Conservation (phyloP, 129 eudicot species). For the Pittosporum tobira region DNA sequence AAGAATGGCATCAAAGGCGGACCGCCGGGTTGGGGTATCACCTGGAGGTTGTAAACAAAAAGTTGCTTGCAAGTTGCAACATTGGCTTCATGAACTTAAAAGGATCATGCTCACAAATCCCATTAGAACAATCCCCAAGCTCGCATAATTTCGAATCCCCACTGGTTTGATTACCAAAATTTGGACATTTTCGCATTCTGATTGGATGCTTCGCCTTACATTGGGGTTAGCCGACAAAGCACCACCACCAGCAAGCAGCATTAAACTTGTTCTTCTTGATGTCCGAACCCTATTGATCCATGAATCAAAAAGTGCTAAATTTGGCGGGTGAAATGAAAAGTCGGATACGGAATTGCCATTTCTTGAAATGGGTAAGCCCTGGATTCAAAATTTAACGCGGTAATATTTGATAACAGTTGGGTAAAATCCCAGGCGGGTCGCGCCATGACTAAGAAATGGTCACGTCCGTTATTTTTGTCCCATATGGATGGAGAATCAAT, state of each 20-base stretch:
- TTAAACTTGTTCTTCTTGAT: conserved; percentile 39
- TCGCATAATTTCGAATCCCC: conserved; percentile 45
- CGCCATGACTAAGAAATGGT: conserved; percentile 71
- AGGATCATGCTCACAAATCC: conserved; percentile 83
- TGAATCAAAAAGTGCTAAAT: conserved; percentile 40
- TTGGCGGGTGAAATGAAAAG: conserved; percentile 90
- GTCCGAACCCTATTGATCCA: conserved; percentile 54
- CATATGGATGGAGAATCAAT: conserved; percentile 45
- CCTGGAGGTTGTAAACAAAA: conserved; percentile 93
- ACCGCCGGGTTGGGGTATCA: conserved; percentile 78
- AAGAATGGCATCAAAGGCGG: conserved; percentile 64
- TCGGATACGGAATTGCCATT: conserved; percentile 61
- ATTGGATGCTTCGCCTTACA: conserved; percentile 60
- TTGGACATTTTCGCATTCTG: conserved; percentile 44
- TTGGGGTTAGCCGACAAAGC: conserved; percentile 62
- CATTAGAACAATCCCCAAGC: conserved; percentile 76
- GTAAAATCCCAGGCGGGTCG: conserved; percentile 70
- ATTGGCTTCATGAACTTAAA: conserved; percentile 79
- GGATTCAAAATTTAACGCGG: conserved; percentile 47
- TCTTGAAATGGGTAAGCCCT: conserved; percentile 88
- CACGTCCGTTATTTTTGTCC: conserved; percentile 46
- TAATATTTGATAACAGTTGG: conserved; percentile 50
- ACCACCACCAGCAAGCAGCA: conserved; percentile 90
- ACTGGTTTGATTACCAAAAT: neutral
- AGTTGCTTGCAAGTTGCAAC: conserved; percentile 58